phyloP scores from a whole-genome alignment of 768 basidiomycete species.

The Leccinellum albellum region DNA sequence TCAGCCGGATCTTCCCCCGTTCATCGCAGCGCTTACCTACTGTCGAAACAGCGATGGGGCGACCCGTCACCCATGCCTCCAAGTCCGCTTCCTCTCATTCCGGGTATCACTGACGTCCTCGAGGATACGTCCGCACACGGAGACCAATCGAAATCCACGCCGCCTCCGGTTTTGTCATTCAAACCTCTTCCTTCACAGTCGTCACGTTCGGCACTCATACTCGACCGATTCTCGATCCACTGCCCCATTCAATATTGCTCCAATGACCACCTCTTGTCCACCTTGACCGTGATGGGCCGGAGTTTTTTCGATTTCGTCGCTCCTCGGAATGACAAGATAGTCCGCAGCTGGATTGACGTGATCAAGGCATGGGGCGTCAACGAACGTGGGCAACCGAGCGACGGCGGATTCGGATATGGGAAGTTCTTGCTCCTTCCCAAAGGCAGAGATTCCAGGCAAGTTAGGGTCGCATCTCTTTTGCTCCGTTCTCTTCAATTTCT shows the following conservation, averaged over 20 bases:
- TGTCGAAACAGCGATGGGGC: constrained; percentile 53
- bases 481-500: not conserved
- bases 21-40: constrained; percentile 7
- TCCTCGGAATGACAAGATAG: constrained; percentile 57
- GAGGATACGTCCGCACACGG: constrained; percentile 7
- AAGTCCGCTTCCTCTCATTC: constrained; percentile 37
- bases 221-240: constrained; percentile 68
- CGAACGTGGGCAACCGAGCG: constrained; percentile 77
- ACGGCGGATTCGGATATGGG: constrained; percentile 82
- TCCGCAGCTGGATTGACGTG: constrained; percentile 70
- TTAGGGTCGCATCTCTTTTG: not conserved
- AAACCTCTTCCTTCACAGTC: constrained; percentile 67
- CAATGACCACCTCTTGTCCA: constrained; percentile 63
- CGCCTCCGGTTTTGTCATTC: constrained; percentile 42
- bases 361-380: constrained; percentile 85
- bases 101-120: constrained; percentile 12
- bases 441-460: constrained; percentile 58
- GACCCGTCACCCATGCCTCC: constrained; percentile 64
- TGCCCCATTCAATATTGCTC: constrained; percentile 70
- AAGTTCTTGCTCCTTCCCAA: constrained; percentile 54
- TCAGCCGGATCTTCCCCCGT: constrained; percentile 7
- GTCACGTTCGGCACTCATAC: constrained; percentile 73
- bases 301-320: constrained; percentile 76
- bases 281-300: constrained; percentile 56
- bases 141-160: constrained; percentile 2